Evolutionary conservation across 202 grass and related monocot genomes (phyloP), one percentile per base, ranked within the genome.

Genomic region (Cymbopogon flexuosus): DNA sequence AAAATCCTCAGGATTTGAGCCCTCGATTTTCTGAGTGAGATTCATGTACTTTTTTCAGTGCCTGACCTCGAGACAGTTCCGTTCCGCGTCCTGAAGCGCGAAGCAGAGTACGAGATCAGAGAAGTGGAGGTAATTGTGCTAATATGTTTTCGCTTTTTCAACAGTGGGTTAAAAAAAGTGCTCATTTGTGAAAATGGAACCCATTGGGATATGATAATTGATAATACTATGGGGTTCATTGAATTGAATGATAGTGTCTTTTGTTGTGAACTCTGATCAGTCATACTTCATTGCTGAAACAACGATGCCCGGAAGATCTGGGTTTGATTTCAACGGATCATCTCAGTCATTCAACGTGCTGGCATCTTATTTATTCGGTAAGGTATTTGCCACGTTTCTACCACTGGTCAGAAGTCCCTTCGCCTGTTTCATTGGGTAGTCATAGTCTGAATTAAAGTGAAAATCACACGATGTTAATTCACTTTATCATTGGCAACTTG

Each of bases 341-440:
- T 94, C 92, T 46, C 90, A 89, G 70, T 87, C 92, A 49, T 97
- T 97, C 80, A 97, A 97, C 58, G 84, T 86, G 43, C 49, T 97
- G 60, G 95, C 88, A 8, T 80, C 86, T 43, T 97, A 94, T 76
- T 86, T 97, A 84, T 94, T 97, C 16, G 95, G 95, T 93, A 94
- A 97, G 91, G 95, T 97, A 97, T 77, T 87, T 81, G 65, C 42
- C 33, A 39, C 6, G n/a, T 19, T 81, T 78, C 31, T 42, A 75
- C 21, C 37, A 0, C 19, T 13, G 37, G 2, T 13, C n/a, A 65
- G 34, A 56, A 61, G 68, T 62, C 64, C 11, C 1, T 82, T 60
- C 2, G 39, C 14, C 23, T 37, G 1, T 45, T 62, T 36, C 69
- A 15, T 29, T 46, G 41, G 3, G 18, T 73, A 30, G 45, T 52